Evolutionary conservation across 768 basidiomycete species (phyloP).

Genomic region (Paxillus rubicundulus): DNA sequence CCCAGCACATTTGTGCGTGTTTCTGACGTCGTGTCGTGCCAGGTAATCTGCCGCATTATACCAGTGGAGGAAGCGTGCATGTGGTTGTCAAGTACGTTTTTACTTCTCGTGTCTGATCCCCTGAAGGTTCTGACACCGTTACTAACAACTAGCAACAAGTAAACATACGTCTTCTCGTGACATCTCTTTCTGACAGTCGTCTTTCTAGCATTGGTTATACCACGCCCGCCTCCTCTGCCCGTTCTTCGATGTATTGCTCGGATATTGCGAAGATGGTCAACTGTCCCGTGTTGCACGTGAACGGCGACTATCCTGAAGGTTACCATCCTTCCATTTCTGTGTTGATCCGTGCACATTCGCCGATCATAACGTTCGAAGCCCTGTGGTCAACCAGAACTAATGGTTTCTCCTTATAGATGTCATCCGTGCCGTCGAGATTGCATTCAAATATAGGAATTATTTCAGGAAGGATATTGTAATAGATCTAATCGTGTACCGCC

Average conservation of each 20-base stretch:
- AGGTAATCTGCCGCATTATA: constrained; percentile 90
- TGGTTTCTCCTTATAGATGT: constrained; percentile 54
- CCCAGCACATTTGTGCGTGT: neutral
- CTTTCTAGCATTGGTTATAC: constrained; percentile 83
- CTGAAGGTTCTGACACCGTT: neutral
- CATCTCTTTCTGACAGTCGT: neutral
- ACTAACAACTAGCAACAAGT: constrained; percentile 55
- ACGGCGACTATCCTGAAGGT: constrained; percentile 89
- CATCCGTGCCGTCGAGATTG: constrained; percentile 79
- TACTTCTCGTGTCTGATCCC: neutral
- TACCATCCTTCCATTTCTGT: neutral
- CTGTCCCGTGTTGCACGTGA: constrained; percentile 86
- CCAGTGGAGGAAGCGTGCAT: constrained; percentile 87
- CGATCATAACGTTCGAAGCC: neutral
- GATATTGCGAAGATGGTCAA: constrained; percentile 90
- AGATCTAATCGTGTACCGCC: constrained; percentile 84
- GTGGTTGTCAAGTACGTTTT: constrained; percentile 81
- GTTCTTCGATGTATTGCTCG: constrained; percentile 86
- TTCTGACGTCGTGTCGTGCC: neutral
- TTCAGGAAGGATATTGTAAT: constrained; percentile 92
- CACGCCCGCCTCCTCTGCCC: constrained; percentile 78
- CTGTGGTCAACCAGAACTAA: neutral
- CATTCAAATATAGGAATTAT: constrained; percentile 80
- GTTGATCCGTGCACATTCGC: neutral
- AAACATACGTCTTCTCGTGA: constrained; percentile 7